phyloP scores from a whole-genome alignment of 2,329 filamentous ascomycete genomes.

The Trichophyton mentagrophytes region DNA sequence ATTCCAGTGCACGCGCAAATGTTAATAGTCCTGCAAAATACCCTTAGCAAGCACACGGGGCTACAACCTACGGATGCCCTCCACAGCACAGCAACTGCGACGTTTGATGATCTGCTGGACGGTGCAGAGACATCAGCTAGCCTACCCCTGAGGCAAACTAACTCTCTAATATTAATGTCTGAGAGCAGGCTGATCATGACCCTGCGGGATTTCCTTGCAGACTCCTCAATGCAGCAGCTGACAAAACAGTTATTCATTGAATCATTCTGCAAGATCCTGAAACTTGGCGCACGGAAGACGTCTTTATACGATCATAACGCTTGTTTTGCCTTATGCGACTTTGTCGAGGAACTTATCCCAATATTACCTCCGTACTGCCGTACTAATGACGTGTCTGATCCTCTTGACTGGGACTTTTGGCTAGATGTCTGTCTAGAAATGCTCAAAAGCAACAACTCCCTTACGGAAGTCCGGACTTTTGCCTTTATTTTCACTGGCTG shows the following conservation, averaged over 20 bases:
- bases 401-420: slow-evolving; percentile 76
- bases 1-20: slow-evolving; percentile 73
- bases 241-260: slow-evolving; percentile 59
- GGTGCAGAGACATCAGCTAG: slow-evolving; percentile 55
- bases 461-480: slow-evolving; percentile 76
- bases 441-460: slow-evolving; percentile 70
- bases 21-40: slow-evolving; percentile 65
- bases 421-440: slow-evolving; percentile 66
- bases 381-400: slow-evolving; percentile 34
- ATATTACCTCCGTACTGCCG: slow-evolving; percentile 51
- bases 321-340: slow-evolving; percentile 83
- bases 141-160: slow-evolving; percentile 51
- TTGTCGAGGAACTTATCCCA: slow-evolving; percentile 66
- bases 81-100: slow-evolving; percentile 40
- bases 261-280: slow-evolving; percentile 60
- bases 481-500: slow-evolving; percentile 71
- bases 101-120: slow-evolving; percentile 54
- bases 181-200: slow-evolving; percentile 76
- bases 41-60: slow-evolving; percentile 58
- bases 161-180: slow-evolving; percentile 68
- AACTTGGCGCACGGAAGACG: slow-evolving; percentile 59
- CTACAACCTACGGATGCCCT: slow-evolving; percentile 36
- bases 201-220: slow-evolving; percentile 64
- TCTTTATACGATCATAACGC: slow-evolving; percentile 71
- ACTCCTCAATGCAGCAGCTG: slow-evolving; percentile 42